Percentiles rank a stretch among this genome's conserved stretches.
Evolutionary conservation across 2,329 filamentous ascomycete species (phyloP).

Genomic region (Penicillium digitatum): DNA sequence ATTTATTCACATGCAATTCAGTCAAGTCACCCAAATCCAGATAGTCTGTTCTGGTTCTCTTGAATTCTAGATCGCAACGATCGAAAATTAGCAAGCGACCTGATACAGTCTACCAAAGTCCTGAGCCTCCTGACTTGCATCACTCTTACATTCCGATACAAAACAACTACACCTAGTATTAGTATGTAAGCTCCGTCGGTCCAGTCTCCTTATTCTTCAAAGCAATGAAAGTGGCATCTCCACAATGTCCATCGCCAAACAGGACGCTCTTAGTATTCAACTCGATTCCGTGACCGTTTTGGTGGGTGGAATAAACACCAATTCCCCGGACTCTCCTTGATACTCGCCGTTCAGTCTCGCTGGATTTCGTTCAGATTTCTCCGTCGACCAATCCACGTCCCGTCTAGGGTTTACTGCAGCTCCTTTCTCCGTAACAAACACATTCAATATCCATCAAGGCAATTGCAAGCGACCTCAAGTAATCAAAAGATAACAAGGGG

Average conservation of each 20-base stretch:
- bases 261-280: too few relatives aligned
- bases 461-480: too few relatives aligned
- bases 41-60: neutral
- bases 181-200: too few relatives aligned
- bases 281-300: too few relatives aligned
- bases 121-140: too few relatives aligned
- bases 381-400: neutral
- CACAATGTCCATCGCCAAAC: too few relatives aligned
- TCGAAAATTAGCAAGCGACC: neutral
- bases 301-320: too few relatives aligned
- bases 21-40: neutral
- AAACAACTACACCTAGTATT: too few relatives aligned
- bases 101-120: neutral
- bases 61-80: neutral
- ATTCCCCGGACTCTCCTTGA: neutral
- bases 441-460: neutral
- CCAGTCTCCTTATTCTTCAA: too few relatives aligned
- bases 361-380: neutral
- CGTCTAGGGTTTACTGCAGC: neutral
- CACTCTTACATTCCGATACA: too few relatives aligned
- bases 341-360: neutral
- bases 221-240: too few relatives aligned
- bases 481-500: too few relatives aligned
- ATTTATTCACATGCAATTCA: neutral
- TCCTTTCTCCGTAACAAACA: neutral